Base-by-base conservation (phyloP, 2,329 filamentous ascomycete genomes). In the Alternaria incomplexa region DNA sequence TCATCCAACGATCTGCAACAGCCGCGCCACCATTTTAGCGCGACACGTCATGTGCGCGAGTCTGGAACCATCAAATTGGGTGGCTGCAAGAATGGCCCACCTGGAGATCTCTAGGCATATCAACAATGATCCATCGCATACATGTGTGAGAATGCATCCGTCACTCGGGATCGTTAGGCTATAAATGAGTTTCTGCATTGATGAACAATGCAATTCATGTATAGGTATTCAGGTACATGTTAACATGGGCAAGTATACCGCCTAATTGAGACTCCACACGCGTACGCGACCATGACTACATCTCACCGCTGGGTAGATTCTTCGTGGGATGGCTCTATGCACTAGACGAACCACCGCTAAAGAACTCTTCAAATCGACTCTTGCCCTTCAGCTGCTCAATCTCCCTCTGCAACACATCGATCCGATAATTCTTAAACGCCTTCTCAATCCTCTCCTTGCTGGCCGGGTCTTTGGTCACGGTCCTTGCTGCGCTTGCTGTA, bases 401-500 rank as follows among this genome's bases (percentile, higher is more conserved):
- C 79, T 91, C 84, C 64, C 83, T 84, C 70, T 86, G 84, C 71
- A 91, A 73, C n/a, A 86, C 83, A 79, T 91, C 89, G 0, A 87
- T 87, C 61, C 85, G 85, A 75, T 90, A 91, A 59, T 82, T 84
- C 67, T 85, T 82, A 64, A 90, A 91, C 0, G 89, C 90, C 55
- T 78, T 84, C 78, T 91, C 87, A 58, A 91, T 88, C 65, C 89
- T 81, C 68, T 82, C 79, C 66, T 81, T 83, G 15, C 83, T 82
- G 58, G 85, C 86, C 0, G 86, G 83, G 68, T 91, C 86, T 25
- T 76, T 76, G 1, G 80, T 82, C 56, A 91, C 86, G 1, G 80
- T 80, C 40, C 85, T 81, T 30, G 84, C 82, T 3, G 87, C 88
- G 6, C 84, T 83, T 50, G 83, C 83, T 1, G 83, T 84, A 1